A percentile compares a stretch with the other conserved stretches of the same genome.
phyloP scores from a whole-genome alignment of 2,329 filamentous ascomycete genomes.

The Dryadomyces sulphureus region DNA sequence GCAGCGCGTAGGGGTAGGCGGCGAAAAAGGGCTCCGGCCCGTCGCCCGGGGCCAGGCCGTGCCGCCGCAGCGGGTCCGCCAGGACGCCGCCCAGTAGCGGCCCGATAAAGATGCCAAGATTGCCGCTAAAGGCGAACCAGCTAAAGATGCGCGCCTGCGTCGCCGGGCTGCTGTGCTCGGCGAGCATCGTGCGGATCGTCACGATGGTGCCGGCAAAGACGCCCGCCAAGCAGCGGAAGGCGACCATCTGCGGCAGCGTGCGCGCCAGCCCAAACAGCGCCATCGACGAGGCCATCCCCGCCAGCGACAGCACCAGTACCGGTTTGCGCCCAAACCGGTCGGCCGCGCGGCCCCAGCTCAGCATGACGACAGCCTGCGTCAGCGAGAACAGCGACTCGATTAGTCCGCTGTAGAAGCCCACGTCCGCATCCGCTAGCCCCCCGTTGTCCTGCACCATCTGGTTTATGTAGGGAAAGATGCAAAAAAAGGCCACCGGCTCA shows the following conservation, averaged over 20 bases:
- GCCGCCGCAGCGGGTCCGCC: constrained; percentile 51
- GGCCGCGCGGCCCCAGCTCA: constrained; percentile 53
- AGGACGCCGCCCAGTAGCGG: constrained; percentile 56
- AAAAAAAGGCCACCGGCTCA: constrained; percentile 72
- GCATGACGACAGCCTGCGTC: constrained; percentile 65
- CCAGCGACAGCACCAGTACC: constrained; percentile 44
- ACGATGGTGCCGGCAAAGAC: constrained; percentile 61
- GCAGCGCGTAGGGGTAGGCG: constrained; percentile 50
- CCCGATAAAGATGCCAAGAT: constrained; percentile 60
- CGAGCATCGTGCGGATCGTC: constrained; percentile 63
- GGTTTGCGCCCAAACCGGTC: constrained; percentile 31
- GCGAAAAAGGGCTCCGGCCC: constrained; percentile 38
- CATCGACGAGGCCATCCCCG: constrained; percentile 46
- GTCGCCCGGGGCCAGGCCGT: constrained; percentile 27
- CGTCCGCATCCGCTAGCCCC: constrained; percentile 43
- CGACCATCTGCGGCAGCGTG: constrained; percentile 58
- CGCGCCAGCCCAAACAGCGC: constrained; percentile 54
- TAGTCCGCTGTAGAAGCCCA: constrained; percentile 66
- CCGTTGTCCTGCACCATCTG: constrained; percentile 60
- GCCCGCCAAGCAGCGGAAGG: constrained; percentile 56
- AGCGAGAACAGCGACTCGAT: constrained; percentile 62
- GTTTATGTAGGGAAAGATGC: constrained; percentile 68
- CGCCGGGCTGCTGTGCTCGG: constrained; percentile 52
- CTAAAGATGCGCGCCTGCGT: constrained; percentile 63
- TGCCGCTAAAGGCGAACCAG: constrained; percentile 62